Conservation (phyloP, 192 early-diverging fungal species). For the Spinellus fusiger region DNA sequence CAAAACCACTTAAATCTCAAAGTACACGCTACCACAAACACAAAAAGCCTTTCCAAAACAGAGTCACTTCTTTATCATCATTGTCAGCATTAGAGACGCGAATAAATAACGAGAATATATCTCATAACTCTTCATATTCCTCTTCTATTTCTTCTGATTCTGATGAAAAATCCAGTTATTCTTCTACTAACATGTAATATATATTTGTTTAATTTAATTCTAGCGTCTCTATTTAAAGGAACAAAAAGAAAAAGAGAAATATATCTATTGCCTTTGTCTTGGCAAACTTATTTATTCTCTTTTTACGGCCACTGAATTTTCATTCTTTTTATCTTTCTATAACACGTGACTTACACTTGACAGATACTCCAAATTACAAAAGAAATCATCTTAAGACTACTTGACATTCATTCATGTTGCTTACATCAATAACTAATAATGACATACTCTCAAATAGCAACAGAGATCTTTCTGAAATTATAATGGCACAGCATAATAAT, state of each 20-base stretch:
- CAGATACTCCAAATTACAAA: too few relatives aligned
- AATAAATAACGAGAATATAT: neutral
- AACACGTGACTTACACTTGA: too few relatives aligned
- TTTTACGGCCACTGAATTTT: too few relatives aligned
- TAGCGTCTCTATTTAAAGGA: neutral
- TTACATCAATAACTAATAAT: too few relatives aligned
- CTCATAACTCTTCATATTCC: neutral
- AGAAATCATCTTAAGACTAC: too few relatives aligned
- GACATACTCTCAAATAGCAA: too few relatives aligned
- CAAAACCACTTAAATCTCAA: neutral
- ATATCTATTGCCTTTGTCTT: neutral
- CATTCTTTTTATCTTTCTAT: too few relatives aligned
- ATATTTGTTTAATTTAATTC: neutral
- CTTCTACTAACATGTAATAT: neutral
- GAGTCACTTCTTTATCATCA: neutral
- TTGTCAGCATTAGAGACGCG: neutral
- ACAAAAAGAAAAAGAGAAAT: neutral
- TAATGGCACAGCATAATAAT: too few relatives aligned
- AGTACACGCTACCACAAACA: neutral
- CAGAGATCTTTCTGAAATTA: too few relatives aligned
- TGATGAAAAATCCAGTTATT: neutral
- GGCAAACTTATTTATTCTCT: too few relatives aligned
- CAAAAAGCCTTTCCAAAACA: neutral
- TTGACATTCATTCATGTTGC: too few relatives aligned
- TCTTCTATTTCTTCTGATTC: neutral